These are phyloP conservation scores for Colletotrichum musae DNA, from an alignment of 2,329 filamentous ascomycete genomes.

Conservation along the genomic window DNA sequence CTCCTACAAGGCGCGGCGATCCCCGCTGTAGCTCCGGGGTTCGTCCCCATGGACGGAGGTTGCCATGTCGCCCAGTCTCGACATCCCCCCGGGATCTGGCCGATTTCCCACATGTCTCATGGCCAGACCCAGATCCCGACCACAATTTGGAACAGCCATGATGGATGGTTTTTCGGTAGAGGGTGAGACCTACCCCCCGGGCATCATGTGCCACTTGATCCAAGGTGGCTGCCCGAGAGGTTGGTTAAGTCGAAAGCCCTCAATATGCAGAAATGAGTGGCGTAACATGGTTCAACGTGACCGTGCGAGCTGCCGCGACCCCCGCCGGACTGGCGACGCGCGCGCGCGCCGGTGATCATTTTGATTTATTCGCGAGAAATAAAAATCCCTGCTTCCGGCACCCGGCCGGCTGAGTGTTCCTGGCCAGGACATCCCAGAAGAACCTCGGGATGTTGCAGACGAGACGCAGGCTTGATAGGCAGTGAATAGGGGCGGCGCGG, in stretches of 20 bases:
- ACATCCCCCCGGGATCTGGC: neutral
- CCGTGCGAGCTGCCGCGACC: conserved; percentile 18
- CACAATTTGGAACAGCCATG: neutral
- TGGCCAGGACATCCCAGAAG: conserved; percentile 5
- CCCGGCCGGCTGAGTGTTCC: neutral
- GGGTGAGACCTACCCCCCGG: neutral
- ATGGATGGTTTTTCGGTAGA: neutral
- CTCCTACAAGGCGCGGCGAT: neutral
- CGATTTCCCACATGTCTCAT: conserved; percentile 11
- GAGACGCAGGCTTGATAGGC: neutral
- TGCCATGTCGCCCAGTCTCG: neutral
- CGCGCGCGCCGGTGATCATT: neutral
- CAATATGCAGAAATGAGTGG: conserved; percentile 30
- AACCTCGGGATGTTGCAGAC: conserved; percentile 9
- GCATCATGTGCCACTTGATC: conserved; percentile 3
- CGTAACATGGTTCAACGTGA: conserved; percentile 11
- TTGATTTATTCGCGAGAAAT: neutral
- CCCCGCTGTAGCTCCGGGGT: neutral
- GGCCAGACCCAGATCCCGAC: neutral
- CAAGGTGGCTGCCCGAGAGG: conserved; percentile 10
- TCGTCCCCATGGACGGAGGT: neutral
- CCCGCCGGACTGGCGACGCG: neutral
- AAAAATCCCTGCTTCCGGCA: neutral
- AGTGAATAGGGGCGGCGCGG: neutral
- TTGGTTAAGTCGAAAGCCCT: conserved; percentile 1